Evolutionary conservation across 768 basidiomycete species (phyloP), one percentile per base, ranked within the genome.

Genomic region (Tubosaeta sp.): DNA sequence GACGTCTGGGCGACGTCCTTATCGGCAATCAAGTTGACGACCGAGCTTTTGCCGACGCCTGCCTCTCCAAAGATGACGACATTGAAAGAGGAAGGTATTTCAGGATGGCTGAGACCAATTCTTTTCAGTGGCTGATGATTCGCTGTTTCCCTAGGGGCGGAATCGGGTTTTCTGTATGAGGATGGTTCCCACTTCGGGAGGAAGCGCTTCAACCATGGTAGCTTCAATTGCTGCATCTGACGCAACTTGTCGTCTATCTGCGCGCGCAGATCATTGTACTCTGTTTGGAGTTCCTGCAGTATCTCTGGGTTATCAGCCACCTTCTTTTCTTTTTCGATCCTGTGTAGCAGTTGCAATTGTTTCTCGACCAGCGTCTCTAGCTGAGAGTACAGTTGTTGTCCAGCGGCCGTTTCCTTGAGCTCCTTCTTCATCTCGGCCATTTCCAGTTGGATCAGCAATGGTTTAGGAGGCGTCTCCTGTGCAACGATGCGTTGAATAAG

Each of bases 261-360:
- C 6, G 0, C 1, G 1, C 43, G 54, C 48, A 62, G 35, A 0
- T 38, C 54, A 11, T 26, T 29, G 35, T 53, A 53, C 14, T 63
- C 55, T 17, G 1, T 11, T 38, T 54, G 50, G 17, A 63, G 62
- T 0, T 48, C 51, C 2, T 0, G 46, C 25, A 51, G 22, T 0
- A 43, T 7, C 9, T 16, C 13, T 6, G 22, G 14, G 0, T 58
- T 42, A 1, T 48, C 27, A 4, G 53, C 22, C 0, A 9, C 17
- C 33, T 39, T 53, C 48, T 19, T 59, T 48, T 62, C 58, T n/a
- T 27, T 19, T 33, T n/a, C 25, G 13, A 63, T 41, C 34, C 43
- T 47, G 5, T 13, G 49, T 42, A 62, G 17, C 14, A 59, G 33
- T 2, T 8, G 11, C 19, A 9, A 33, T 19, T 55, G 60, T 43